phyloP scores from a whole-genome alignment of 176 grass and related monocot genomes.

The Cenchrus americanus region DNA sequence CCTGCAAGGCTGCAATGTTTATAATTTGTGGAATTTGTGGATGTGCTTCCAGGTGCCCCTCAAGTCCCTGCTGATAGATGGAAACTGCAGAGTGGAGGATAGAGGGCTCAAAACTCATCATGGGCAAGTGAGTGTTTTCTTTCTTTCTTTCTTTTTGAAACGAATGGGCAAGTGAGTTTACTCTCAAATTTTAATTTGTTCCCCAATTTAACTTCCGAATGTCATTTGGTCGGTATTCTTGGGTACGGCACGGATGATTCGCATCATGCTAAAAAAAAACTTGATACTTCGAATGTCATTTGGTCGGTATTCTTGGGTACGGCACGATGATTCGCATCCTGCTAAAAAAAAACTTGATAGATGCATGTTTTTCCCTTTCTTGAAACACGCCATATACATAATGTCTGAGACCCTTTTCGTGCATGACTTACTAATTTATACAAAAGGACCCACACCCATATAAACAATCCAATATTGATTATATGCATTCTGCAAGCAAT shows the following conservation, averaged over 20 bases:
- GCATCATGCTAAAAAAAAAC: not conserved
- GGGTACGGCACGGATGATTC: not conserved
- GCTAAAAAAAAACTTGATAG: too few species aligned
- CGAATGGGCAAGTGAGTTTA: conserved; percentile 66
- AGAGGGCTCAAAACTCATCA: conserved; percentile 91
- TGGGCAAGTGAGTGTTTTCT: conserved; percentile 60
- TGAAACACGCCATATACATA: not conserved
- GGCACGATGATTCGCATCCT: too few species aligned
- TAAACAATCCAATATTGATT: too few species aligned
- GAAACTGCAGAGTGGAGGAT: conserved; percentile 93
- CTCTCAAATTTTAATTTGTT: not conserved
- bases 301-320: too few species aligned
- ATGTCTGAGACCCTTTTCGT: not conserved
- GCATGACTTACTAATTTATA: not conserved
- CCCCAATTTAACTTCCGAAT: not conserved
- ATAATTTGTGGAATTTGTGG: conserved; percentile 20
- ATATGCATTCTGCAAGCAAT: not conserved
- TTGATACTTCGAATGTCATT: too few species aligned
- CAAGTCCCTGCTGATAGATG: conserved; percentile 77
- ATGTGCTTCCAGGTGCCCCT: conserved; percentile 56
- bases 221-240: not conserved
- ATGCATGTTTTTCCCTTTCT: not conserved
- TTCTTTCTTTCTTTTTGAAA: too few species aligned
- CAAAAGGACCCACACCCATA: not conserved
- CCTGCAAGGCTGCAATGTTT: not conserved